Base-by-base conservation (phyloP, 2,329 filamentous ascomycete genomes). In the Aureobasidium subglaciale region DNA sequence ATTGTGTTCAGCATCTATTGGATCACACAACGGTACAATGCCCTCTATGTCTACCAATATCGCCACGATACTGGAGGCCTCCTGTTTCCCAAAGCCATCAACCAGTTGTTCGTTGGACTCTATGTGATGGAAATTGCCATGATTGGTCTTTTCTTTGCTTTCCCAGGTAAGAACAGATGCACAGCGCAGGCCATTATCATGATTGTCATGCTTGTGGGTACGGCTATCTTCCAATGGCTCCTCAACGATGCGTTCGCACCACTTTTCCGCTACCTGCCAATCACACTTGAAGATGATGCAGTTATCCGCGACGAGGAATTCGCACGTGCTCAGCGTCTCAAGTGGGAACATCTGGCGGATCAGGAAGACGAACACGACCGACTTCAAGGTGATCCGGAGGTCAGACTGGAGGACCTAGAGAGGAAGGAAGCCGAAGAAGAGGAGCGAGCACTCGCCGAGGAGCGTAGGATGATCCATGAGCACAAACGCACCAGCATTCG, bases 1-100 rank as follows among this genome's bases (percentile, higher is more conserved):
- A 83, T 97, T 68, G 96, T 92, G 0, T 97, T 97, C 68, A 80
- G 82, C 43, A 76, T 99, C 0, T 85, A 97, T 61, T 99, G 91
- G 91, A 78, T 96, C 41, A 92, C 93, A 1, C 90, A 97, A 68
- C 84, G 92, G n/a, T 97, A 97, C 72, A 92, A 92, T 62, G 95
- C 95, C 75, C 80, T 99, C 18, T 99, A 96, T 65, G 91, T 99
- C 58, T 95, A 85, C 24, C 87, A 90, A 52, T 95, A 95, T 69
- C 83, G 85, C 61, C 84, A 87, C 58, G 93, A 99, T 70, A 99
- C 92, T 0, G 93, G 93, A 37, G 93, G 93, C 40, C 79, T 97
- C 1, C 75, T 97, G 50, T 99, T 96, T 64, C 93, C 93, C 0
- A 82, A 86, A 32, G 93, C 93, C 1, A 88, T 97, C 72, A 96